Evolutionary conservation across 2,329 filamentous ascomycete species (phyloP).

Genomic region (Bipolaris cookei): DNA sequence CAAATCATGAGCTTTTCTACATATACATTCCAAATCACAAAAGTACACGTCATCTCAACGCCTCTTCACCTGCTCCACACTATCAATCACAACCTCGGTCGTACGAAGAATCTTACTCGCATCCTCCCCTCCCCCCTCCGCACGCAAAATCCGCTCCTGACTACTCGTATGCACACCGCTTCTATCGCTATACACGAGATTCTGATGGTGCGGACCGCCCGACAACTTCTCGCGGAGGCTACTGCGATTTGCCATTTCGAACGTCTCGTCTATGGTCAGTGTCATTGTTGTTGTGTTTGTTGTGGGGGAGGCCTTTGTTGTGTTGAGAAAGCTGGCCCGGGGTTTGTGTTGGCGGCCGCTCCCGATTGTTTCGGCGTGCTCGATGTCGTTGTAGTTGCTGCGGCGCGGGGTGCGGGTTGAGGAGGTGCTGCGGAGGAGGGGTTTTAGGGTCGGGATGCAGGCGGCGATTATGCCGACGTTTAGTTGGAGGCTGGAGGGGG

Average conservation of each 20-base stretch:
- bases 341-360: not conserved
- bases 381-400: slow-evolving; percentile 1
- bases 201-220: not conserved
- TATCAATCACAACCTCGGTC: slow-evolving; percentile 1
- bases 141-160: not conserved
- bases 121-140: not conserved
- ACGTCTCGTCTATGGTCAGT: not conserved
- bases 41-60: too few species aligned
- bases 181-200: not conserved
- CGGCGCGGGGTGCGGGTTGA: not conserved
- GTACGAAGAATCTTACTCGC: not conserved
- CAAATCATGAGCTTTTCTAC: too few species aligned
- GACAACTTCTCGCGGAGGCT: not conserved
- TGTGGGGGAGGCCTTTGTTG: not conserved
- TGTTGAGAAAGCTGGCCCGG: not conserved
- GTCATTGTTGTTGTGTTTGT: not conserved
- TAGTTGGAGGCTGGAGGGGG: slow-evolving; percentile 1
- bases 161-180: not conserved
- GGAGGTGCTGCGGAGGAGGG: not conserved
- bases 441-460: slow-evolving; percentile 9
- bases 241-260: not conserved
- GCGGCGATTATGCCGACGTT: slow-evolving; percentile 10
- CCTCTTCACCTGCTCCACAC: not conserved
- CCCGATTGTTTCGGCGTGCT: not conserved
- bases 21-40: too few species aligned